Percentiles rank a stretch among this genome's conserved stretches.
phyloP scores from a whole-genome alignment of 2,329 filamentous ascomycete species.

The Geosmithia flava region DNA sequence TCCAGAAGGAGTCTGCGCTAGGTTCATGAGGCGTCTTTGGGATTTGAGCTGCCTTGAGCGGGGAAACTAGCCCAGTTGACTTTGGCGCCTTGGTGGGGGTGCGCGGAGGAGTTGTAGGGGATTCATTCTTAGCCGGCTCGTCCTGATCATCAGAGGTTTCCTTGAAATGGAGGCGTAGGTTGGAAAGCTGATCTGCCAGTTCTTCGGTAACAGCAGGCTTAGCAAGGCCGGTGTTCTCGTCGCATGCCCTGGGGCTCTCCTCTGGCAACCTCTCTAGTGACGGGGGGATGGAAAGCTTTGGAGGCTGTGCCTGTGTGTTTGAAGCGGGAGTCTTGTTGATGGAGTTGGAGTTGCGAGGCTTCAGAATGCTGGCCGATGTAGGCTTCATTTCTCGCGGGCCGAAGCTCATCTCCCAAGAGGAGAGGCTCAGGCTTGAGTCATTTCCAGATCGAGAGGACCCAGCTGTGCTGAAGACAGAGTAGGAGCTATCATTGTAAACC shows the following conservation, averaged over 20 bases:
- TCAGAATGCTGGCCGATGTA: background rate
- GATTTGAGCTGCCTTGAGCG: slow-evolving; percentile 23
- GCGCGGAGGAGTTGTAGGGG: slow-evolving; percentile 1
- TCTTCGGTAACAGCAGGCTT: slow-evolving; percentile 2
- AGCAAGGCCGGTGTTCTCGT: background rate
- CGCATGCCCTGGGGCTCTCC: background rate
- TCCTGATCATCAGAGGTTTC: slow-evolving; percentile 11
- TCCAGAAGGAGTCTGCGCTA: slow-evolving; percentile 47
- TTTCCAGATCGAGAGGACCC: background rate
- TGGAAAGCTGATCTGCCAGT: slow-evolving; percentile 11
- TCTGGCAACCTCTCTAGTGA: background rate
- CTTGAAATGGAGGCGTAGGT: slow-evolving; percentile 10
- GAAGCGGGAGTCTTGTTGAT: background rate
- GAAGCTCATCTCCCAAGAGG: background rate
- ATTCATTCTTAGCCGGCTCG: background rate
- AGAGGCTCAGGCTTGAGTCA: background rate
- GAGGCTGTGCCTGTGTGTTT: background rate
- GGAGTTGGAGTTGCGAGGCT: background rate
- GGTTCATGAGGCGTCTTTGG: slow-evolving; percentile 41
- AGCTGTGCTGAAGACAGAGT: background rate
- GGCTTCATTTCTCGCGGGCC: background rate
- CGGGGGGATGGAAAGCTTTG: background rate
- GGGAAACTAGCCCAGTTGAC: slow-evolving; percentile 12
- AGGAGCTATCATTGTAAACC: background rate
- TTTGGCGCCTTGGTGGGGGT: slow-evolving; percentile 4